Evolutionary conservation across 495 filamentous ascomycete genomes (phyloP), one percentile per base, ranked within the genome.

Genomic region (Aspergillus cavernicola): DNA sequence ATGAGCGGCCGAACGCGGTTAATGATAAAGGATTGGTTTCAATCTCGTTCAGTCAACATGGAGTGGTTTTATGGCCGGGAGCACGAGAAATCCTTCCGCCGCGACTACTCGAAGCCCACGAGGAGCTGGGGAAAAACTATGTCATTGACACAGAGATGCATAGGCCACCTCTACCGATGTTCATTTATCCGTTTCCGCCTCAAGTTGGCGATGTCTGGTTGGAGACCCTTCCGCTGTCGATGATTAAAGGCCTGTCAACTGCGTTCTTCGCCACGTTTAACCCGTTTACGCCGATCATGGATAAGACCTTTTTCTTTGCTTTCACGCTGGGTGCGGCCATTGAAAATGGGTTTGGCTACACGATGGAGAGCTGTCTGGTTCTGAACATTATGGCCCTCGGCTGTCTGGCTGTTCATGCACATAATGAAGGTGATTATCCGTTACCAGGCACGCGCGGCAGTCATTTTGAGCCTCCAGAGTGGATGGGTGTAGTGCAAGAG

Each of bases 41-140:
- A 10, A 77, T 77, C 40, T 77, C 73, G 8, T 77, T 77, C 60
- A 77, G 73, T 45, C 73, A 77, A 42, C 73, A 77, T 46, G 73
- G 72, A 8, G 73, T 77, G 9, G 68, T 75, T n/a, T 45, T 72
- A 7, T 77, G 73, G 73, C 71, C 71, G 1, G 73, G 73, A n/a
- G 69, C 70, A 0, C 65, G 62, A 9, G 53, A 58, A 12, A 66
- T 70, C 28, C 67, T 77, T 15, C 73, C 73, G 1, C 50, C 61
- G 26, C 55, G 64, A 37, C 53, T 77, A 10, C 66, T 74, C 11
- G 56, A 63, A 2, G 63, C 66, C 39, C 63, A 75, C 45, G 66
- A 74, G 48, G 45, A 59, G 36, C 65, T 77, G 2, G 72, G 72
- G 26, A 71, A 72, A 49, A 74, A 74, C 52, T 75, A 77, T 58